A percentile compares a stretch with the other conserved stretches of the same genome.
These are phyloP conservation scores for Penicillium concentricum DNA, from an alignment of 2,329 filamentous ascomycete species.

Conservation along the genomic window DNA sequence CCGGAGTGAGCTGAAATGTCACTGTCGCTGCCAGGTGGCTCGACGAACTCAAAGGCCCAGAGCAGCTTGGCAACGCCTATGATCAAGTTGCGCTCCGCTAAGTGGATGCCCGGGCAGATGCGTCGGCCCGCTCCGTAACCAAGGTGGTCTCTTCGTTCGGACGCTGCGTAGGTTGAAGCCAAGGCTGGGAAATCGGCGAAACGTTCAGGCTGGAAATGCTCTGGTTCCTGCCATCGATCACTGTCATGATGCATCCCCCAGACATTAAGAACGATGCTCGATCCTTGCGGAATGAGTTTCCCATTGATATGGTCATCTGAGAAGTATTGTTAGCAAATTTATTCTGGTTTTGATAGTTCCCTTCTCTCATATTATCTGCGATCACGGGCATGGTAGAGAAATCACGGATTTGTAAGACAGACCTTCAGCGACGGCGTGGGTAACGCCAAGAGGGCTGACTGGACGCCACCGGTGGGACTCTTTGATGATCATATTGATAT, in stretches of 20 bases:
- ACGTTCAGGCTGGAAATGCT: neutral
- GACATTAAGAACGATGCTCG: neutral
- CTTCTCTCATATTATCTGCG: neutral
- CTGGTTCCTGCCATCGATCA: neutral
- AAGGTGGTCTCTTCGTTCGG: neutral
- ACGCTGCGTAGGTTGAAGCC: neutral
- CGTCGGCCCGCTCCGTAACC: neutral
- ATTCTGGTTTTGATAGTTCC: neutral
- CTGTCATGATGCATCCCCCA: neutral
- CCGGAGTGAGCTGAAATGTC: neutral
- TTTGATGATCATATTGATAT: neutral
- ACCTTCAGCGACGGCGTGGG: neutral
- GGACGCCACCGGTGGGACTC: neutral
- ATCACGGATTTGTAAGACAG: neutral
- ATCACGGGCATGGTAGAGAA: too few relatives aligned
- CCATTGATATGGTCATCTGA: neutral
- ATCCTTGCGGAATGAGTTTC: neutral
- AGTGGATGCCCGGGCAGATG: neutral
- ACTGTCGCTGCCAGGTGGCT: neutral
- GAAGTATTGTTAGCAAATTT: neutral
- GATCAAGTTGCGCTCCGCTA: neutral
- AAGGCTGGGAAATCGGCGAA: neutral
- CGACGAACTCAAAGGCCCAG: neutral
- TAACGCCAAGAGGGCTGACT: neutral
- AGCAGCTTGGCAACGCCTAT: neutral